A percentile compares a stretch with the other conserved stretches of the same genome.
phyloP scores from a whole-genome alignment of 1,139 yeast genomes.

The Yamadazyma taylorii region DNA sequence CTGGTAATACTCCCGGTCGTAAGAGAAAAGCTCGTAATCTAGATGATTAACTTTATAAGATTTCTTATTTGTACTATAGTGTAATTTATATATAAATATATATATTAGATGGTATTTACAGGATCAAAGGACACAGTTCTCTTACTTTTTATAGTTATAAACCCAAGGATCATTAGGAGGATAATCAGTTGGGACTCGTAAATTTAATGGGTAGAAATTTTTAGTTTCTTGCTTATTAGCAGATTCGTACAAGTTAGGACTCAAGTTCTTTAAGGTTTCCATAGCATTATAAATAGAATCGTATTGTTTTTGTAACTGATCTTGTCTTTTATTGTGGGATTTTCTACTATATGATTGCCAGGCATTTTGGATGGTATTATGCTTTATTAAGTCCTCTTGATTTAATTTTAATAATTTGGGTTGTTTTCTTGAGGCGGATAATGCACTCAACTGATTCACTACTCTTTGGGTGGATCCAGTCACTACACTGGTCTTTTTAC shows the following conservation, averaged over 20 bases:
- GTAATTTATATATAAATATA: slow-evolving; percentile 1
- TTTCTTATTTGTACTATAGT: not conserved
- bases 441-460: slow-evolving; percentile 76
- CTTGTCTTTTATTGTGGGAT: slow-evolving; percentile 40
- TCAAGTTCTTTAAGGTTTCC: slow-evolving; percentile 57
- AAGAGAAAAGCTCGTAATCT: slow-evolving; percentile 35
- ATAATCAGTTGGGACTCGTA: slow-evolving; percentile 85
- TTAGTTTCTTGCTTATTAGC: slow-evolving; percentile 46
- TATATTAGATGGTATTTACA: slow-evolving; percentile 1
- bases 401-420: slow-evolving; percentile 78
- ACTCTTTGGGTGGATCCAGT: slow-evolving; percentile 65
- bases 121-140: not conserved
- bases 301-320: slow-evolving; percentile 61
- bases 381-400: slow-evolving; percentile 82
- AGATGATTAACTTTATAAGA: slow-evolving; percentile 24
- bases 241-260: slow-evolving; percentile 50
- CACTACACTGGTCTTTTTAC: slow-evolving; percentile 37
- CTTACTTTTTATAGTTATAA: slow-evolving; percentile 45
- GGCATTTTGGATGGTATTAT: slow-evolving; percentile 78
- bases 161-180: slow-evolving; percentile 91
- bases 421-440: slow-evolving; percentile 84
- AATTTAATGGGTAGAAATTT: slow-evolving; percentile 69
- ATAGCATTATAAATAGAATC: slow-evolving; percentile 69
- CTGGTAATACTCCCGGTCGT: slow-evolving; percentile 31
- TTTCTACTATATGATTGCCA: slow-evolving; percentile 69